Base-by-base conservation (phyloP, 148 eudicot genomes). In the Nyssa sinensis region DNA sequence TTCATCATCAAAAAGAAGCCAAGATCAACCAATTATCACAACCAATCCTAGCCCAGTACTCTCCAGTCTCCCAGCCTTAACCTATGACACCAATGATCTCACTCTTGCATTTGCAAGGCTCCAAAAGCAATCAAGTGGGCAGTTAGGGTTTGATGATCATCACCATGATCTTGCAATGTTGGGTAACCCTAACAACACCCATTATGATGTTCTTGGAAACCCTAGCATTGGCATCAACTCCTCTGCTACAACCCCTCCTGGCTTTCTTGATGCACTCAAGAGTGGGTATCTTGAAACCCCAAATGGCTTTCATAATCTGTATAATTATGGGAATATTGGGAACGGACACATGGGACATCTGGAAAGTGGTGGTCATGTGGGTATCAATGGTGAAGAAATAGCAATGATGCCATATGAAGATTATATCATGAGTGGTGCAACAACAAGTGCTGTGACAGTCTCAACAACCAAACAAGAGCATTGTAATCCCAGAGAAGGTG, bases 61-160 rank as follows among this genome's bases (percentile, higher is more conserved):
- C 39, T 55, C 74, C 6, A 68, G 51, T 13, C 63, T 79, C 49
- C 64, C 85, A 32, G 29, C 71, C 35, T 58, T 73, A 17, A 28
- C 80, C 57, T 66, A 82, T 74, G 76, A 71, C 41, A 76, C 84
- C 6, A 81, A 72, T 75, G 87, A 86, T 62, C 83, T 86, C 27
- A 78, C 79, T 74, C 85, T 88, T 29, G 88, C 90, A 3, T 80
- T 86, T 64, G 80, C 87, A 27, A 75, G 85, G 78, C 87, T 86
- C 60, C 90, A 86, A 25, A 86, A 80, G 24, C 90, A 86, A 39
- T 24, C 33, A 37, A 35, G 27, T 37, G 83, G 81, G n/a, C 67
- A 72, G 25, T 3, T 81, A 55, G 88, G 85, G 61, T 72, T 82
- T 44, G 80, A 82, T 51, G 76, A 64, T 14, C 70, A 64, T 14